Percentiles rank a stretch among this genome's conserved stretches.
These are phyloP conservation scores for Hortiboletus campestris DNA, from an alignment of 768 basidiomycete species.

Conservation along the genomic window DNA sequence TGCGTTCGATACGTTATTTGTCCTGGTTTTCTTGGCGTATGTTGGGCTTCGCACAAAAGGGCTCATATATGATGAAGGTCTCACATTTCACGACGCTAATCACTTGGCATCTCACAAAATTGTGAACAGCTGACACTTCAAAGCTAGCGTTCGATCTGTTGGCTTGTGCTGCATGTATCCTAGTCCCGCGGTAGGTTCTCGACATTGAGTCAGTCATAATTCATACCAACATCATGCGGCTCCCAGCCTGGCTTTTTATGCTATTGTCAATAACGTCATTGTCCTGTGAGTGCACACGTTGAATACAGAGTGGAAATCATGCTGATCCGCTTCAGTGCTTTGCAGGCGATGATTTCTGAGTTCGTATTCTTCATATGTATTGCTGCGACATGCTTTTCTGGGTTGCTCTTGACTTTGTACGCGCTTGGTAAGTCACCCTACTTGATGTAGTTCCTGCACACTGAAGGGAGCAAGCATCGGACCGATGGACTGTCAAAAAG, in stretches of 20 bases:
- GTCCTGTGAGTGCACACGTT: conserved; percentile 58
- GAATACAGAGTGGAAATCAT: not conserved
- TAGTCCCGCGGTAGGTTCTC: conserved; percentile 67
- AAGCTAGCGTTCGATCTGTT: conserved; percentile 76
- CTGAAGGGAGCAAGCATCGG: conserved; percentile 29
- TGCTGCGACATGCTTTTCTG: conserved; percentile 79
- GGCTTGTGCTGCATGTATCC: conserved; percentile 79
- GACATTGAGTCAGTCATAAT: not conserved
- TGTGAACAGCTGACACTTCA: conserved; percentile 44
- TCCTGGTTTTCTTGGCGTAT: conserved; percentile 68
- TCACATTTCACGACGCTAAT: conserved; percentile 7
- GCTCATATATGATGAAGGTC: conserved; percentile 51
- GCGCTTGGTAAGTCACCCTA: conserved; percentile 39
- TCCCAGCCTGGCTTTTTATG: conserved; percentile 71
- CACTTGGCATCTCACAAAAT: not conserved
- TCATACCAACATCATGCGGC: not conserved
- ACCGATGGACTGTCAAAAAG: conserved; percentile 35
- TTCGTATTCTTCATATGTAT: conserved; percentile 79
- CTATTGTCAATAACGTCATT: conserved; percentile 74
- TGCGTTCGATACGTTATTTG: conserved; percentile 78
- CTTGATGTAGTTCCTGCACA: conserved; percentile 18
- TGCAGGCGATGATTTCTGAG: conserved; percentile 80
- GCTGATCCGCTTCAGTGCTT: conserved; percentile 47
- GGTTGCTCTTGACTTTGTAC: conserved; percentile 58
- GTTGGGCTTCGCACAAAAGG: conserved; percentile 64